phyloP scores from a whole-genome alignment of 257 asterid genomes.

The Hygrophila difformis region DNA sequence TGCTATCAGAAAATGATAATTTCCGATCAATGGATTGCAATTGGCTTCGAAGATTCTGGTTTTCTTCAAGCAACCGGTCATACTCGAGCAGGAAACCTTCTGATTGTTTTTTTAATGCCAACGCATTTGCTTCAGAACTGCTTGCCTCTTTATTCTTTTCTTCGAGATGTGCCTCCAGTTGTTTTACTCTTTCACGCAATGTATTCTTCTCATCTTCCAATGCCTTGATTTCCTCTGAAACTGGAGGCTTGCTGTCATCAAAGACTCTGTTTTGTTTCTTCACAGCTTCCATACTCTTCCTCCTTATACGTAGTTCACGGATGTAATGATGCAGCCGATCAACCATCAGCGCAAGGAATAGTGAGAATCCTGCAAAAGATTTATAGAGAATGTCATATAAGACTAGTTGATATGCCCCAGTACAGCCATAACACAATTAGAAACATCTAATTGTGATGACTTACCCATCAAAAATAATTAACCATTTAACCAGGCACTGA shows the following conservation, averaged over 20 bases:
- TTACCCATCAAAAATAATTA: too few relatives aligned
- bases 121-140: slow-evolving; percentile 60
- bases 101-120: slow-evolving; percentile 75
- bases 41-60: slow-evolving; percentile 66
- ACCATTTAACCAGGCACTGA: too few relatives aligned
- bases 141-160: slow-evolving; percentile 48
- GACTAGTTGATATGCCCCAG: too few relatives aligned
- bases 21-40: slow-evolving; percentile 60
- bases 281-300: slow-evolving; percentile 61
- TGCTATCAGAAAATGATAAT: slow-evolving; percentile 58
- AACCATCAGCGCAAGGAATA: slow-evolving; percentile 75
- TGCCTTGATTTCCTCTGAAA: slow-evolving; percentile 36
- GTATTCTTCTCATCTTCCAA: slow-evolving; percentile 48
- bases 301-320: slow-evolving; percentile 67
- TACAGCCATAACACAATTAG: too few relatives aligned
- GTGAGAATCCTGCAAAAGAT: slow-evolving; percentile 53
- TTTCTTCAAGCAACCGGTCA: slow-evolving; percentile 80
- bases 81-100: slow-evolving; percentile 86
- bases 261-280: slow-evolving; percentile 58
- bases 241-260: slow-evolving; percentile 41
- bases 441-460: too few relatives aligned
- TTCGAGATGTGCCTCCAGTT: slow-evolving; percentile 49
- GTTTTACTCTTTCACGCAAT: slow-evolving; percentile 33
- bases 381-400: too few relatives aligned
- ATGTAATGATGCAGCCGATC: slow-evolving; percentile 82